Conservation (phyloP, 805 yeast genomes). For the Barnettozyma salicaria region DNA sequence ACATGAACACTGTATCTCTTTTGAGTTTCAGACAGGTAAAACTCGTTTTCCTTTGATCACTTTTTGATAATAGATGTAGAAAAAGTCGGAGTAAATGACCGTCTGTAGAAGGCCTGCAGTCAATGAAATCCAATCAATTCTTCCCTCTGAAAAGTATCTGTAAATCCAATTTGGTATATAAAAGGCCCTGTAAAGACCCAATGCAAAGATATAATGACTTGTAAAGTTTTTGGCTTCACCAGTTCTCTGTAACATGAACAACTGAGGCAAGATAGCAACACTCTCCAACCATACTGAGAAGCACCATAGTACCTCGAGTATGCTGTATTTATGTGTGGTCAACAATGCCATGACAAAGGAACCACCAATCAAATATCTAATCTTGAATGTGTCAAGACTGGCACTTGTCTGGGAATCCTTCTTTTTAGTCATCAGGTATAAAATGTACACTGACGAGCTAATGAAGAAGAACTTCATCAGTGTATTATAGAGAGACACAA, state of each 20-base stretch:
- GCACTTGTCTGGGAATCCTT: constrained; percentile 46
- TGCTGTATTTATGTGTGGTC: constrained; percentile 58
- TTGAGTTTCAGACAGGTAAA: constrained; percentile 47
- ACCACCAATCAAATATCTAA: constrained; percentile 62
- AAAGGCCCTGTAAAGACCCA: constrained; percentile 83
- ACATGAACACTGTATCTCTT: no score
- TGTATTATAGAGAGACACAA: constrained; percentile 66
- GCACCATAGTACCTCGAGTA: constrained; percentile 72
- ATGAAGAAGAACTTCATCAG: constrained; percentile 80
- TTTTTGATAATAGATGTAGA: constrained; percentile 78
- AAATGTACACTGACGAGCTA: constrained; percentile 65
- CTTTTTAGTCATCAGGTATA: constrained; percentile 61
- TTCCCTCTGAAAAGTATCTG: constrained; percentile 60
- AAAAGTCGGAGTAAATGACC: constrained; percentile 86
- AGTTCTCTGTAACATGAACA: constrained; percentile 81
- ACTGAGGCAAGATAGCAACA: constrained; percentile 87
- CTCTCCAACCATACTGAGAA: constrained; percentile 91
- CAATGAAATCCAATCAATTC: constrained; percentile 65
- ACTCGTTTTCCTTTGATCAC: constrained; percentile 78
- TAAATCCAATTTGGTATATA: constrained; percentile 95
- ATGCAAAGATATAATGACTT: constrained; percentile 86
- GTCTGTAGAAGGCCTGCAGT: constrained; percentile 84
- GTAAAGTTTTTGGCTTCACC: constrained; percentile 88
- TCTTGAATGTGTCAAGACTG: constrained; percentile 69
- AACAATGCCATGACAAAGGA: constrained; percentile 52